Evolutionary conservation across 2,329 filamentous ascomycete species (phyloP).

Genomic region (Rugonectria rugulosa): DNA sequence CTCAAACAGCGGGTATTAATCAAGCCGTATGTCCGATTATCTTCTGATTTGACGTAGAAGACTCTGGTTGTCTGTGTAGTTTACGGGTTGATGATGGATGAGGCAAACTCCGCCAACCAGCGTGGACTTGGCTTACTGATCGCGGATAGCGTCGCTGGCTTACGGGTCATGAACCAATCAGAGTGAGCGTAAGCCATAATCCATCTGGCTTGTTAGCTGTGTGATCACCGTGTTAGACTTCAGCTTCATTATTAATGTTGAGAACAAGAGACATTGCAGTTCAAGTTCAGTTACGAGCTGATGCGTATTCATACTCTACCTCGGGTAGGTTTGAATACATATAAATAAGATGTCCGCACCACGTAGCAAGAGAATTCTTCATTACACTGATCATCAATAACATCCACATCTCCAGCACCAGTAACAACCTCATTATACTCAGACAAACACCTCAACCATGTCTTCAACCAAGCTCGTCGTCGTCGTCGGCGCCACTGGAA

Average conservation of each 20-base stretch:
- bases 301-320: too few relatives aligned
- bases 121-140: slow-evolving; percentile 6
- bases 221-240: background rate
- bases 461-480: slow-evolving; percentile 43
- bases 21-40: background rate
- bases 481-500: slow-evolving; percentile 56
- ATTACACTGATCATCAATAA: background rate
- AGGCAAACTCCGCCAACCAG: background rate
- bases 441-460: slow-evolving; percentile 11
- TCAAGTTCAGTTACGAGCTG: too few relatives aligned
- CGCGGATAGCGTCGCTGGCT: slow-evolving; percentile 25
- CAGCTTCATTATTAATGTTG: background rate
- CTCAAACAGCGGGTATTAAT: too few relatives aligned
- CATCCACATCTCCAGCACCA: too few relatives aligned
- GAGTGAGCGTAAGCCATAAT: background rate
- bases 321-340: too few relatives aligned
- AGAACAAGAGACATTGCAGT: background rate
- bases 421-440: background rate
- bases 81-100: background rate
- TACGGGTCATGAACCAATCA: slow-evolving; percentile 32
- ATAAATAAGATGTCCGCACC: too few relatives aligned
- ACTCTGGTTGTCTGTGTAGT: background rate
- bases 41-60: background rate
- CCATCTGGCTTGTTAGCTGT: background rate
- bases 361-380: too few relatives aligned